phyloP scores from a whole-genome alignment of 345 rosid species.

The Ceriops zippeliana region DNA sequence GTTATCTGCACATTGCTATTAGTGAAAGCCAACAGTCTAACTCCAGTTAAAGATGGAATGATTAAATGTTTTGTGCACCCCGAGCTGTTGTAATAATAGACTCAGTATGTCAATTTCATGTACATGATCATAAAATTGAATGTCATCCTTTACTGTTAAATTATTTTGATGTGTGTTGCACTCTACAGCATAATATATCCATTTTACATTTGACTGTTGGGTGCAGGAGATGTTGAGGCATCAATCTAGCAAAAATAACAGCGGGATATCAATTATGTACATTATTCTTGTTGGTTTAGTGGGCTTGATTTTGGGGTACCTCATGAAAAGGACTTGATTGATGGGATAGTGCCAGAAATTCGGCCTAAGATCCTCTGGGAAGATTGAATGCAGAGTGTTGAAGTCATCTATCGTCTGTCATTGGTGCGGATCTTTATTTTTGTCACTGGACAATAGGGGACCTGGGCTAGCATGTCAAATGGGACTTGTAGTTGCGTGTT shows the following conservation, averaged over 20 bases:
- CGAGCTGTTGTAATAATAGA: too few species aligned
- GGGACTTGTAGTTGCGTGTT: conserved; percentile 18
- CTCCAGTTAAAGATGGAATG: too few species aligned
- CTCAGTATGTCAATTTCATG: too few species aligned
- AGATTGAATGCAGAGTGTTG: conserved; percentile 19
- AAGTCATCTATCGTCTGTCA: conserved; percentile 22
- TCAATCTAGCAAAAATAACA: conserved; percentile 35
- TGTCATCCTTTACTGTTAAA: too few species aligned
- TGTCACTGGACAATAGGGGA: conserved; percentile 19
- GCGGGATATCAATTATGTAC: conserved; percentile 46
- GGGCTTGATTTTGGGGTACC: conserved; percentile 69
- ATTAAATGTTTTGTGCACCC: too few species aligned
- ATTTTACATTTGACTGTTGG: not conserved
- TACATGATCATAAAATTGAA: too few species aligned
- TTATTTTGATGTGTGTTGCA: not conserved
- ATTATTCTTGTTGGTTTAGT: conserved; percentile 60
- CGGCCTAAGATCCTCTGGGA: conserved; percentile 2
- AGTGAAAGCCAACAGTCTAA: too few species aligned
- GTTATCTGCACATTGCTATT: too few species aligned
- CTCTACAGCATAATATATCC: not conserved
- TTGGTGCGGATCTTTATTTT: conserved; percentile 20
- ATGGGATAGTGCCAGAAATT: conserved; percentile 6
- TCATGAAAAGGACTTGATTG: conserved; percentile 57
- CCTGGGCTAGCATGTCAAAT: conserved; percentile 14
- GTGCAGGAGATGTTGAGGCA: conserved; percentile 65